phyloP scores from a whole-genome alignment of 2,329 filamentous ascomycete genomes.

The Emmonsia crescens region DNA sequence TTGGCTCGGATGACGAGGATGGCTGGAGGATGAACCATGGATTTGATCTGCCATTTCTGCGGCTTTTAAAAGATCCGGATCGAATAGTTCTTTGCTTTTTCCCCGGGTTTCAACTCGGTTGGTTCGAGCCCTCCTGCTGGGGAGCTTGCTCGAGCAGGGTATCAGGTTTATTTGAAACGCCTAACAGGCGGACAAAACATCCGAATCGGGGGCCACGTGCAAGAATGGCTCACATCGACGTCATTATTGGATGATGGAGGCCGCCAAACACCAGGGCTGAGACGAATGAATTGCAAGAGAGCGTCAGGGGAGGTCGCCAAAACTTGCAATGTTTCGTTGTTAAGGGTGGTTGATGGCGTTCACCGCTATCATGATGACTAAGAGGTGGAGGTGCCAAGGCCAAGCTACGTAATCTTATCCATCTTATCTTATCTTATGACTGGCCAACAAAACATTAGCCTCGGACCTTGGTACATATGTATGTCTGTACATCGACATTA shows the following conservation, averaged over 20 bases:
- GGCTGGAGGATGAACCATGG: conserved; percentile 13
- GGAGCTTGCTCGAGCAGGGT: background rate
- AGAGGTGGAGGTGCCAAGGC: background rate
- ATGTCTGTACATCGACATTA: no score
- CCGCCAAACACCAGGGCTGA: background rate
- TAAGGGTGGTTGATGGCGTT: no score
- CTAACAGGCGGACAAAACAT: background rate
- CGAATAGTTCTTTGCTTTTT: background rate
- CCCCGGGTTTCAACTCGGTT: background rate
- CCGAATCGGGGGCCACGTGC: background rate
- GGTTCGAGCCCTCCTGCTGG: background rate
- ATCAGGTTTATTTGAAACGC: background rate
- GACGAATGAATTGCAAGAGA: no score
- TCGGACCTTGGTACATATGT: no score
- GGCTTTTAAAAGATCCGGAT: background rate
- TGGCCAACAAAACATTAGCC: background rate
- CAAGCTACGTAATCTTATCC: background rate
- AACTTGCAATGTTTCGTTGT: no score
- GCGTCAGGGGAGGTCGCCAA: no score
- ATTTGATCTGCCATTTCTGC: conserved; percentile 6
- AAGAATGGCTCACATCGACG: background rate
- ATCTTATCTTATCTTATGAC: background rate
- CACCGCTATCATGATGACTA: no score
- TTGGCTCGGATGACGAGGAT: conserved; percentile 11
- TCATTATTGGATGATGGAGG: background rate